These are phyloP conservation scores for Carex parvula DNA, from an alignment of 176 grass and related monocot species.

Conservation along the genomic window DNA sequence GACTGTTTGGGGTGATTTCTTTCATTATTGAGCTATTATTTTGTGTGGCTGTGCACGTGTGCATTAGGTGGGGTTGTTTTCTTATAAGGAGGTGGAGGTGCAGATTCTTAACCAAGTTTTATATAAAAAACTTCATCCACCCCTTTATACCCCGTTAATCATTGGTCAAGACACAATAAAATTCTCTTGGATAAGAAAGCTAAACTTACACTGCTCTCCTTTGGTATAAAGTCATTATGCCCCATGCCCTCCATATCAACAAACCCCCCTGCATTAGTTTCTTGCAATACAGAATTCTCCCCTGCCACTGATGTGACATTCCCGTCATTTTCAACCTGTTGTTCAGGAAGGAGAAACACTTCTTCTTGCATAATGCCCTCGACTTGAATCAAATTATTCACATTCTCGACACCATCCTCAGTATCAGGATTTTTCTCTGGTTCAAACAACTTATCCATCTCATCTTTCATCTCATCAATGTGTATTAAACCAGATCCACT, in stretches of 20 bases:
- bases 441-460: slow-evolving; percentile 30
- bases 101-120: not conserved
- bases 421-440: slow-evolving; percentile 45
- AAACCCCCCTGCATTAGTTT: slow-evolving; percentile 46
- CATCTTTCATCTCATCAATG: slow-evolving; percentile 26
- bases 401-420: slow-evolving; percentile 35
- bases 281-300: slow-evolving; percentile 80
- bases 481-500: not conserved
- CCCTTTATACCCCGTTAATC: not conserved
- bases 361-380: slow-evolving; percentile 20
- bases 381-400: slow-evolving; percentile 13
- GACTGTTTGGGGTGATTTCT: not conserved
- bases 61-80: not conserved
- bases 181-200: not conserved
- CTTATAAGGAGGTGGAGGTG: not conserved
- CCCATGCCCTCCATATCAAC: slow-evolving; percentile 46
- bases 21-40: not conserved
- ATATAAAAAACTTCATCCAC: not conserved
- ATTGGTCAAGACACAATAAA: not conserved
- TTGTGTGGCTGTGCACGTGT: not conserved
- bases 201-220: slow-evolving; percentile 83
- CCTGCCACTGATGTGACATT: slow-evolving; percentile 60
- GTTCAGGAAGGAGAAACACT: slow-evolving; percentile 34
- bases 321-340: slow-evolving; percentile 31
- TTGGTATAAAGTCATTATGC: slow-evolving; percentile 43